Conservation (phyloP, 1,139 yeast genomes). For the Yamadazyma blattariae region DNA sequence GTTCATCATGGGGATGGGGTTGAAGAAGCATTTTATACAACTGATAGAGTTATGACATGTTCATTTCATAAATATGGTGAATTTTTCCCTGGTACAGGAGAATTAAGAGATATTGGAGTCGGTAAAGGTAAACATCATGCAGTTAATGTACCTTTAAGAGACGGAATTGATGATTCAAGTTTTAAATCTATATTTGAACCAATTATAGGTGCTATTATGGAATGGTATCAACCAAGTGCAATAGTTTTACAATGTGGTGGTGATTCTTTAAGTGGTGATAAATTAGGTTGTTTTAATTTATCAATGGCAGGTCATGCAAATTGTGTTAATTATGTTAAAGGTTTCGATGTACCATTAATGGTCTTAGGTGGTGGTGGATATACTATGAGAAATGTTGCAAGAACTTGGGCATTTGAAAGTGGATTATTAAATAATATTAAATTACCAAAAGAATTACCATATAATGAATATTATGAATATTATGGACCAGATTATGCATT, state of each 20-base stretch:
- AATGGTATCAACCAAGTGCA: constrained; percentile 90
- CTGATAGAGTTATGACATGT: constrained; percentile 93
- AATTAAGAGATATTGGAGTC: constrained; percentile 80
- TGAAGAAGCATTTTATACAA: constrained; percentile 93
- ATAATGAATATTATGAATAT: constrained; percentile 94
- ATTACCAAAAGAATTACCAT: constrained; percentile 82
- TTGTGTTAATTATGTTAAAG: constrained; percentile 82
- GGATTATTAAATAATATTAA: constrained; percentile 80
- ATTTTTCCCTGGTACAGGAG: constrained; percentile 96
- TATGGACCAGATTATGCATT: constrained; percentile 94
- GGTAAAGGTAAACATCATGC: constrained; percentile 86
- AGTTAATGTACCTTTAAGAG: constrained; percentile 89
- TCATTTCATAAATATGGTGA: constrained; percentile 96
- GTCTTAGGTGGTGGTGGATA: constrained; percentile 98
- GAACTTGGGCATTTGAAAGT: constrained; percentile 95
- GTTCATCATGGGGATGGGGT: constrained; percentile 99
- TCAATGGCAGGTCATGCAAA: constrained; percentile 93
- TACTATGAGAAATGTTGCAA: constrained; percentile 93
- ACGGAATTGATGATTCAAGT: constrained; percentile 94
- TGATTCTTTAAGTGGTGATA: constrained; percentile 89
- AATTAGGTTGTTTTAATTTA: constrained; percentile 89
- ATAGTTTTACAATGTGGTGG: constrained; percentile 98
- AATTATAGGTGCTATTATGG: constrained; percentile 76
- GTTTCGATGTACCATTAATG: constrained; percentile 84
- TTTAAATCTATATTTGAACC: constrained; percentile 89